phyloP scores from a whole-genome alignment of 2,329 filamentous ascomycete species.

The Fusarium palustre region DNA sequence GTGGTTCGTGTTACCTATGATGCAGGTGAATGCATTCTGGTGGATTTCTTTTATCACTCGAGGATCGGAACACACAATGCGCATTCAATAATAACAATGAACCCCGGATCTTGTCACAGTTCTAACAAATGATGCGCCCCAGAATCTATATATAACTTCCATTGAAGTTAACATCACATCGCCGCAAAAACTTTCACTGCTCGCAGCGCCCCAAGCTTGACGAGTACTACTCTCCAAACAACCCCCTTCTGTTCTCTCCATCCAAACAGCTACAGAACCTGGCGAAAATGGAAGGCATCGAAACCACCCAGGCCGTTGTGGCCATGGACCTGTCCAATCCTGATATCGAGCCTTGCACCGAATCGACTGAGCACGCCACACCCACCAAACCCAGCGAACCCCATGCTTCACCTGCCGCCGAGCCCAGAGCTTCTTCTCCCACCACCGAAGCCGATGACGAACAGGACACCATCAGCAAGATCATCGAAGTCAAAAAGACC shows the following conservation, averaged over 20 bases:
- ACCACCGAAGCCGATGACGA: not conserved
- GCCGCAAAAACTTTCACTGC: not conserved
- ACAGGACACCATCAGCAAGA: conserved; percentile 2
- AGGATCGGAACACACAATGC: conserved; percentile 8
- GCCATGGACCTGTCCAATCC: conserved; percentile 15
- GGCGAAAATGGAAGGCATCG: conserved; percentile 17
- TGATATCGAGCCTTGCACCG: not conserved
- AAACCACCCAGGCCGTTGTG: conserved; percentile 5
- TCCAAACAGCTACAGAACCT: not conserved
- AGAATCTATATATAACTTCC: conserved; percentile 2
- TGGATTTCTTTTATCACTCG: conserved; percentile 11
- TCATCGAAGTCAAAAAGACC: conserved; percentile 12
- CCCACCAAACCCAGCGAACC: not conserved
- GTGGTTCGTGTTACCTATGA: conserved; percentile 29
- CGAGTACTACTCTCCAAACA: not conserved
- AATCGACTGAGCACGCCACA: not conserved
- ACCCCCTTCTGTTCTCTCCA: not conserved
- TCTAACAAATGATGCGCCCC: not conserved
- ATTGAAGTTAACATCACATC: not conserved
- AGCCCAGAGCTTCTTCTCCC: not conserved
- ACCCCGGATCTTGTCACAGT: not conserved
- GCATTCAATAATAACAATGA: conserved; percentile 12
- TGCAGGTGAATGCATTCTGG: conserved; percentile 11
- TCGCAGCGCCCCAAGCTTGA: not conserved
- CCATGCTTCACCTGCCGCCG: not conserved